Percentiles rank a stretch among this genome's conserved stretches.
phyloP scores from a whole-genome alignment of 208 protist genomes.

The Leishmania guyanensis region DNA sequence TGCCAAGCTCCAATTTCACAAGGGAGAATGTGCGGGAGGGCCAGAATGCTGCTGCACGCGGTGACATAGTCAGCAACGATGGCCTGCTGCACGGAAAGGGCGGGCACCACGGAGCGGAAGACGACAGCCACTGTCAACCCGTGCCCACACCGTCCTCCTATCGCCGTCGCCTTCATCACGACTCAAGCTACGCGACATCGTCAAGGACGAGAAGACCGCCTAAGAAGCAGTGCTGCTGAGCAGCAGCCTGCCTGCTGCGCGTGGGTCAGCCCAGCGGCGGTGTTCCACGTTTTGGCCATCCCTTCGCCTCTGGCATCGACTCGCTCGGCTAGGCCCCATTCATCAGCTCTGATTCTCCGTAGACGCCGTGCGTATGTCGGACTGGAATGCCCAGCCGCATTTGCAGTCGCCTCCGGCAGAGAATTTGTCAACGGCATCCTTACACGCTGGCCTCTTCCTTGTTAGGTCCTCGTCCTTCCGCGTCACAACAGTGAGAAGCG shows the following conservation, averaged over 20 bases:
- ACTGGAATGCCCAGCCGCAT: not conserved
- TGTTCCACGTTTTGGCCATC: not conserved
- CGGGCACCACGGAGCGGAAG: not conserved
- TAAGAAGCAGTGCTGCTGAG: not conserved
- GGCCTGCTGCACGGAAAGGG: not conserved
- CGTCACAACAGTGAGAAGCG: not conserved
- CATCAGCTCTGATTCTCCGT: not conserved
- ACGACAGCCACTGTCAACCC: not conserved
- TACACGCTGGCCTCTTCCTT: not conserved
- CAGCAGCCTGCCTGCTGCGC: not conserved
- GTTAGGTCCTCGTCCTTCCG: not conserved
- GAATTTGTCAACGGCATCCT: not conserved
- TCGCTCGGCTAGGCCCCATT: not conserved
- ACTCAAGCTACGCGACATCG: not conserved
- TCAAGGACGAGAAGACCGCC: not conserved
- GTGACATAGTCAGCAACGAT: not conserved
- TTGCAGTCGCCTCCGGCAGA: not conserved
- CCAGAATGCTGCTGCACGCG: not conserved
- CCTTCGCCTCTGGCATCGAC: constrained; percentile 1
- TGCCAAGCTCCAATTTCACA: not conserved
- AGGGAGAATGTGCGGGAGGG: not conserved
- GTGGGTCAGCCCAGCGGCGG: not conserved
- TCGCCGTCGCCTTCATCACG: not conserved
- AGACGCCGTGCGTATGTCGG: too few relatives aligned
- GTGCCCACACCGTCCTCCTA: not conserved